Evolutionary conservation across 2,329 filamentous ascomycete species (phyloP), one percentile per base, ranked within the genome.

Genomic region (Alternaria brassicicola): DNA sequence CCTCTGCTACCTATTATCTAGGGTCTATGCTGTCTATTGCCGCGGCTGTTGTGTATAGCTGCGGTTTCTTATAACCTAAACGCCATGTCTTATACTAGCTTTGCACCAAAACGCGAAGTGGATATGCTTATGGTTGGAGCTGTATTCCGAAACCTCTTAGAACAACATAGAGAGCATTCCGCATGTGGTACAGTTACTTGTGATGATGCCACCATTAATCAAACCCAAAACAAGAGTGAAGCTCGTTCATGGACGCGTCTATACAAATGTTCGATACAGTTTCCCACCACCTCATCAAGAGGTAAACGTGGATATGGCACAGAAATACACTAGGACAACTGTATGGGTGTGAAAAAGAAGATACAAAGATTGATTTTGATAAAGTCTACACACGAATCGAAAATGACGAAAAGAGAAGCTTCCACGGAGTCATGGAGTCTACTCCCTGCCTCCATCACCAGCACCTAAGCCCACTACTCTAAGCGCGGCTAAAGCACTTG

Each of bases 1-100:
- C 61, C 47, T 41, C 66, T 67, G 48, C 66, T 65, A 55, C 53
- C 68, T 67, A 73, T 71, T 74, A 74, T 52, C 50, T 52, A 62
- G 57, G 48, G 59, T 64, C 31, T 42, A 38, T 49, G 53, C 38
- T 58, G 49, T 67, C 57, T 62, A 61, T 42, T 55, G 23, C 54
- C 62, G 50, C 62, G 53, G 45, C 63, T 48, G 62, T 54, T 48
- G 49, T 60, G 61, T 63, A 58, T 55, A 28, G 48, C 62, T 59
- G 57, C 52, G 49, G 53, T 50, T 42, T 38, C n/a, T 52, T 36
- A 52, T 61, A 62, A 63, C 55, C 66, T 56, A 63, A 74, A 74
- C 70, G 67, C 66, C 63, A 38, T 58, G 52, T 55, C 33, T 49
- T 39, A 46, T 51, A 38, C 63, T 63, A 59, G 46, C 47, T 49